Evolutionary conservation across 2,329 filamentous ascomycete genomes (phyloP).

Genomic region (Calonectria crousiana): DNA sequence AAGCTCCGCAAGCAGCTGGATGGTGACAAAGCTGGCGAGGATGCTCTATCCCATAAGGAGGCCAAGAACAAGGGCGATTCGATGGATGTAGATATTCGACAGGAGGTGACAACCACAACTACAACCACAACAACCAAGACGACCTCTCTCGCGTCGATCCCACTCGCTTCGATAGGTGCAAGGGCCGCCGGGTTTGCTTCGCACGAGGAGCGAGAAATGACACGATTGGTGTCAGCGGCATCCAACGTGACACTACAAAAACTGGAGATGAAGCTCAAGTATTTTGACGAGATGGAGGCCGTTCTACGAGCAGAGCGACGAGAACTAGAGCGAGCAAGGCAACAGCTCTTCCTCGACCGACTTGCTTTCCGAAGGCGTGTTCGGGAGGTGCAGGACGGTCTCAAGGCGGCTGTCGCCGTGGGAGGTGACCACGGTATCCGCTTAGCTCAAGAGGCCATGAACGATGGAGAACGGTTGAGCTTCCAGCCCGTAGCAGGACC

Average conservation of each 20-base stretch:
- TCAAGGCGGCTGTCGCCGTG: slow-evolving; percentile 66
- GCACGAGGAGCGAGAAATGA: slow-evolving; percentile 97
- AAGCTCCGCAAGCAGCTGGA: slow-evolving; percentile 85
- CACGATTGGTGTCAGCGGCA: slow-evolving; percentile 88
- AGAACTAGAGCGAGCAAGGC: slow-evolving; percentile 90
- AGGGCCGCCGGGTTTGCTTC: slow-evolving; percentile 90
- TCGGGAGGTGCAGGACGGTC: slow-evolving; percentile 81
- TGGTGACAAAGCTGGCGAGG: slow-evolving; percentile 52
- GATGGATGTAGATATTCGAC: slow-evolving; percentile 73
- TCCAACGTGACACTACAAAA: slow-evolving; percentile 97
- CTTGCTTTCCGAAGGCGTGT: slow-evolving; percentile 91
- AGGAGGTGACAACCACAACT: slow-evolving; percentile 65
- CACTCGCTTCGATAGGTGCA: slow-evolving; percentile 87
- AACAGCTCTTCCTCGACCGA: slow-evolving; percentile 93
- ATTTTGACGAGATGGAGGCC: slow-evolving; percentile 96
- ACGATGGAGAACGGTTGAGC: slow-evolving; percentile 65
- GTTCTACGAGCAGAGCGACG: slow-evolving; percentile 92
- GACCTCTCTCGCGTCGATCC: slow-evolving; percentile 76
- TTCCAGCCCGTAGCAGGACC: slow-evolving; percentile 62
- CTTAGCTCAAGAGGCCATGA: slow-evolving; percentile 59
- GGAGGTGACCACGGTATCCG: slow-evolving; percentile 65
- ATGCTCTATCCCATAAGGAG: slow-evolving; percentile 69
- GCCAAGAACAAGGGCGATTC: slow-evolving; percentile 69
- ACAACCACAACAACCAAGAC: slow-evolving; percentile 62
- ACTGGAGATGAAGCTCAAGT: slow-evolving; percentile 93